Percentiles rank a stretch among this genome's conserved stretches.
These are phyloP conservation scores for Conticribra guillardii DNA, from an alignment of 108 stramenopile genomes.

Conservation along the genomic window DNA sequence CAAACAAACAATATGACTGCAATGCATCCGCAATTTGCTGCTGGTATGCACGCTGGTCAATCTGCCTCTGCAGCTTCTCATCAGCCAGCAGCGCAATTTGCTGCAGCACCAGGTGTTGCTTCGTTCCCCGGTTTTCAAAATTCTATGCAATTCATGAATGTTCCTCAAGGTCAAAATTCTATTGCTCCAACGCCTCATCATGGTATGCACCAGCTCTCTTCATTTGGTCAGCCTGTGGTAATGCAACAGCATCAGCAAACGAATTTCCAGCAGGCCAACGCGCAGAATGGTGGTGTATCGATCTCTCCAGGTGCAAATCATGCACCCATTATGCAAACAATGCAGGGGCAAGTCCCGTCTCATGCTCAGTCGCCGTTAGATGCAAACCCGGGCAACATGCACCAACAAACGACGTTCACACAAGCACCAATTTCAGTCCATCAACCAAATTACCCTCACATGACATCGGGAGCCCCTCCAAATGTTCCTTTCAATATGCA, in stretches of 20 bases:
- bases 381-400: too few relatives aligned
- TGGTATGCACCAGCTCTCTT: not conserved
- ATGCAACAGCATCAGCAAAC: too few relatives aligned
- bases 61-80: not conserved
- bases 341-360: too few relatives aligned
- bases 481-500: not conserved
- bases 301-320: too few relatives aligned
- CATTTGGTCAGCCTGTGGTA: not conserved
- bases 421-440: not conserved
- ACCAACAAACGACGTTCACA: too few relatives aligned
- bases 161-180: not conserved
- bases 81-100: not conserved
- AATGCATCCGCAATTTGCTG: not conserved
- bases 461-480: not conserved
- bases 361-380: too few relatives aligned
- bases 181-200: not conserved
- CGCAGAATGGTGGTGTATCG: too few relatives aligned
- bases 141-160: not conserved
- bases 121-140: not conserved
- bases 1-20: slow-evolving; percentile 22
- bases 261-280: too few relatives aligned
- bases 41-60: not conserved
- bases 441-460: not conserved
- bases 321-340: too few relatives aligned
- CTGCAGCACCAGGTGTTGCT: not conserved